Evolutionary conservation across 345 rosid genomes (phyloP).

Genomic region (Melastoma malabathricum): DNA sequence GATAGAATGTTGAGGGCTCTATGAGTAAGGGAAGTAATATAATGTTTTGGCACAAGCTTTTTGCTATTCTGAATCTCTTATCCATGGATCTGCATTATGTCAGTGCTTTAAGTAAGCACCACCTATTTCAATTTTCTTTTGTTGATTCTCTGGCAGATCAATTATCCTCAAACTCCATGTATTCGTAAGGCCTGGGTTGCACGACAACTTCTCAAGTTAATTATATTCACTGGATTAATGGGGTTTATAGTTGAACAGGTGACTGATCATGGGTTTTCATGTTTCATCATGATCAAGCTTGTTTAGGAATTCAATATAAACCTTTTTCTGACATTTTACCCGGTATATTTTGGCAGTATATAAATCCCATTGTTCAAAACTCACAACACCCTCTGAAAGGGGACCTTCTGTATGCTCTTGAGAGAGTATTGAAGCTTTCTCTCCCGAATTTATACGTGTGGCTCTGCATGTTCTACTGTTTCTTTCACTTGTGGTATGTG

Average conservation of each 20-base stretch:
- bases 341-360: constrained; percentile 56
- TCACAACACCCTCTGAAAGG: constrained; percentile 95
- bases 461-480: constrained; percentile 99
- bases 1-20: no score
- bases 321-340: constrained; percentile 10
- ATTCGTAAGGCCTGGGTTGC: constrained; percentile 84
- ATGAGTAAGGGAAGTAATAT: no score
- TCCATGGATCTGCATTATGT: no score
- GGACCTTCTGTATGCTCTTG: constrained; percentile 61
- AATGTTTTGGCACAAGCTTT: no score
- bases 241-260: constrained; percentile 96
- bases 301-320: neutral
- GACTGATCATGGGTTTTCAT: constrained; percentile 6
- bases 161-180: constrained; percentile 74
- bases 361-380: constrained; percentile 89
- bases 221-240: constrained; percentile 88
- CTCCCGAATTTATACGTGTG: constrained; percentile 90
- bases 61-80: no score
- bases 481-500: constrained; percentile 86
- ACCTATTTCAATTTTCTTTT: no score
- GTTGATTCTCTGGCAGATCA: constrained; percentile 24
- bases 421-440: constrained; percentile 96
- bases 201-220: constrained; percentile 67
- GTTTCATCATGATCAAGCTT: neutral
- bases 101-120: no score